phyloP scores from a whole-genome alignment of 192 early-diverging fungal species.

The Chytriomyces hyalinus region DNA sequence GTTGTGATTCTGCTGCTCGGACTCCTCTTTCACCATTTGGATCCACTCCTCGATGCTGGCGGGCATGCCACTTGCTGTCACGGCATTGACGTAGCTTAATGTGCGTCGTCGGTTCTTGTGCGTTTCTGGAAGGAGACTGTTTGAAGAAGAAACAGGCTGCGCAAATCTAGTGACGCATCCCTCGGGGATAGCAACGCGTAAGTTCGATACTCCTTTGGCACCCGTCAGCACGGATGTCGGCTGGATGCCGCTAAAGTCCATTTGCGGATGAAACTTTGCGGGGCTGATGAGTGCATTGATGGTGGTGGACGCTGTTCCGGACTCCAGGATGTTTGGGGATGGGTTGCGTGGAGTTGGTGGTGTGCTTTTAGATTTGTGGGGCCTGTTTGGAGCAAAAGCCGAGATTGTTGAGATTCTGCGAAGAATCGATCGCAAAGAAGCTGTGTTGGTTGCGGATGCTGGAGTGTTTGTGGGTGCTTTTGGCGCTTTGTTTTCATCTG shows the following conservation, averaged over 20 bases:
- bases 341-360: neutral
- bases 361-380: neutral
- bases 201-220: neutral
- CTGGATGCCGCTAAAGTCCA: neutral
- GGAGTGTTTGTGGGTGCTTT: constrained; percentile 11
- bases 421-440: neutral
- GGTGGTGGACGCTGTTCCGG: neutral
- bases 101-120: constrained; percentile 43
- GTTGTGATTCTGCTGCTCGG: constrained; percentile 13
- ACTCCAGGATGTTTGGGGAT: neutral
- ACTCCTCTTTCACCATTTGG: constrained; percentile 35
- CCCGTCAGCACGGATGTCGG: neutral
- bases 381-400: neutral
- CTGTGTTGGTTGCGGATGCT: neutral
- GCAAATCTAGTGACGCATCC: constrained; percentile 53
- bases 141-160: constrained; percentile 40
- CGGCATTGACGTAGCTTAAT: constrained; percentile 52
- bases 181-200: constrained; percentile 32
- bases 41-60: constrained; percentile 56
- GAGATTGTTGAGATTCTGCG: neutral
- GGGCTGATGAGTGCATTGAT: constrained; percentile 28
- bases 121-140: constrained; percentile 40
- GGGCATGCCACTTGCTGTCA: constrained; percentile 42
- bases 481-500: constrained; percentile 3
- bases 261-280: constrained; percentile 6